Evolutionary conservation across 2,329 filamentous ascomycete species (phyloP).

Genomic region (Fonsecaea monophora): DNA sequence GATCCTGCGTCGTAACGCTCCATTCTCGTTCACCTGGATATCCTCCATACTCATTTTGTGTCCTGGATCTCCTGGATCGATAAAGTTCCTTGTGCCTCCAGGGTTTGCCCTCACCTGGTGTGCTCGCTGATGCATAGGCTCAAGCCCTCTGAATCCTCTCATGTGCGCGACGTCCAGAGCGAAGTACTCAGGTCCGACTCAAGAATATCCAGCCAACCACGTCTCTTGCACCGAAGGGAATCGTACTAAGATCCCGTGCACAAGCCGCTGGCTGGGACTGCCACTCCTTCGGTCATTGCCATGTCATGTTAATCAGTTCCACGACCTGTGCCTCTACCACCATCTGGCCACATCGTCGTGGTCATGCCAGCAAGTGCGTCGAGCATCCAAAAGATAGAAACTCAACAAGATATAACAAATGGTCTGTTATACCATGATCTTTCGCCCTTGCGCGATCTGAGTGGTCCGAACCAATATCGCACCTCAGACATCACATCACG

Average conservation of each 20-base stretch:
- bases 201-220: neutral
- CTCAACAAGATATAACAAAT: neutral
- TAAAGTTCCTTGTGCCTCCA: neutral
- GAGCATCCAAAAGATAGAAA: neutral
- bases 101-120: neutral
- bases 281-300: neutral
- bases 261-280: neutral
- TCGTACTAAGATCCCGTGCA: neutral
- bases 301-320: neutral
- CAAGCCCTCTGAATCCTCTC: neutral
- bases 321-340: neutral
- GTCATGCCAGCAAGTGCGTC: neutral
- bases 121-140: neutral
- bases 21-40: neutral
- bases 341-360: neutral
- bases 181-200: neutral
- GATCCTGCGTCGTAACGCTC: neutral
- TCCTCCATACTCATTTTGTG: neutral
- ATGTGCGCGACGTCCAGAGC: neutral
- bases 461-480: neutral
- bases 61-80: neutral
- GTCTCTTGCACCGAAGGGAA: neutral
- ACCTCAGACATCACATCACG: neutral
- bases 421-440: neutral
- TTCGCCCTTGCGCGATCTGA: slow-evolving; percentile 5